Evolutionary conservation across 2,329 filamentous ascomycete genomes (phyloP).

Genomic region (Salinomyces thailandicus): DNA sequence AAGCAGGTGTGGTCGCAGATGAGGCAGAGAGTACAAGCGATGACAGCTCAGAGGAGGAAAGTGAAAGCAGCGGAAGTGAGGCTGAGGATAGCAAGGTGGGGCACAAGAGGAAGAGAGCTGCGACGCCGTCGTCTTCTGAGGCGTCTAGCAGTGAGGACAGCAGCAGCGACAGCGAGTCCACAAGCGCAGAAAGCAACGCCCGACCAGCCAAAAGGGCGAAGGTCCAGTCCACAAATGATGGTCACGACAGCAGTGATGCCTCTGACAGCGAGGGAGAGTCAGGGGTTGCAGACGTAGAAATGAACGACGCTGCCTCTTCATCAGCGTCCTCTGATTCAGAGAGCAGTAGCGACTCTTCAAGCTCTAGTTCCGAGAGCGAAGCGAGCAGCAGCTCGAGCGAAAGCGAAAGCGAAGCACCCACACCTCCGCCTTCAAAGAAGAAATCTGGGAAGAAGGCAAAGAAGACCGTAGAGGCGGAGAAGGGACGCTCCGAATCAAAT

Average conservation of each 20-base stretch:
- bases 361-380: conserved; percentile 1
- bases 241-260: conserved; percentile 9
- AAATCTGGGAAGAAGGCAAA: conserved; percentile 14
- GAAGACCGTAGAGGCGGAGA: conserved; percentile 7
- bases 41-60: conserved; percentile 6
- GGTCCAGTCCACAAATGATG: conserved; percentile 8
- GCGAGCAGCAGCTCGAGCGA: conserved; percentile 12
- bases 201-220: conserved; percentile 23
- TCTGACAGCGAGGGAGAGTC: conserved; percentile 1
- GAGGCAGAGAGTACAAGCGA: conserved; percentile 11
- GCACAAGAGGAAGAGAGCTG: conserved; percentile 13
- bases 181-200: conserved; percentile 19
- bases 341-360: conserved; percentile 9
- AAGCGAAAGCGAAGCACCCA: conserved; percentile 11
- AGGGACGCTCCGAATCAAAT: conserved; percentile 38
- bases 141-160: conserved; percentile 4
- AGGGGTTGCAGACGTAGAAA: conserved; percentile 1
- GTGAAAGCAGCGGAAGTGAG: conserved; percentile 11
- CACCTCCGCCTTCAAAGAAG: conserved; percentile 11
- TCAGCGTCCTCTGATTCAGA: conserved; percentile 7
- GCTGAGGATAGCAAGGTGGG: conserved; percentile 5
- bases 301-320: neutral
- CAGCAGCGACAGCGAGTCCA: conserved; percentile 14
- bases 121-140: conserved; percentile 11
- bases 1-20: conserved; percentile 5